Evolutionary conservation across 1,139 yeast species (phyloP), one percentile per base, ranked within the genome.

Genomic region (Geotrichum restrictum): DNA sequence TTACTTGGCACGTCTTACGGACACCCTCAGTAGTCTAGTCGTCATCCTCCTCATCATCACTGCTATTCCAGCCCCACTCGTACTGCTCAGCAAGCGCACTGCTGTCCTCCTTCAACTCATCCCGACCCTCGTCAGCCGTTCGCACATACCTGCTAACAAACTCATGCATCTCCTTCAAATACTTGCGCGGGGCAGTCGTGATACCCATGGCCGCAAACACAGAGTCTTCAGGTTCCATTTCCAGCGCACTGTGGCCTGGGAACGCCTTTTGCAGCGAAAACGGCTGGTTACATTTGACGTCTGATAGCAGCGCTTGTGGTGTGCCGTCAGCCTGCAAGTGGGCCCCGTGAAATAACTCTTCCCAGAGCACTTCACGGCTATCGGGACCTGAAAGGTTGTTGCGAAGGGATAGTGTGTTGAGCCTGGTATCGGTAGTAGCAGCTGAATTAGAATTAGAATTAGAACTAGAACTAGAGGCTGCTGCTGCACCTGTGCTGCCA

Each of bases 91-190:
- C 74, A 42, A 81, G 54, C 3, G 67, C 65, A 21, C 76, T 78
- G 16, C 85, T 64, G 36, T 76, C 77, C 52, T 87, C 85, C 24
- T 82, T 70, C 54, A 85, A 62, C 54, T 85, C 91, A 36, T 79
- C 83, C 55, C 85, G 76, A 48, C 84, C 91, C 51, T 83, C 91
- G n/a, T 78, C 75, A 56, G 56, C 48, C 1, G 60, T 59, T n/a
- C 68, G 73, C 56, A 74, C 72, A 34, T 71, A 68, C 45, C 73
- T 72, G 0, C 74, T 64, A 1, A 83, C 76, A 34, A 74, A 64
- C 11, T 73, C 70, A 8, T 72, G 70, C 77, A 82, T 82, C 1
- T 70, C 69, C 55, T 73, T 72, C 50, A 85, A 69, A 11, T 74
- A 70, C 10, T 69, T 63, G 46, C 77, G 71, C n/a, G 82, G 68